These are phyloP conservation scores for Trametes pubescens DNA, from an alignment of 1,284 basidiomycete species.

Conservation along the genomic window DNA sequence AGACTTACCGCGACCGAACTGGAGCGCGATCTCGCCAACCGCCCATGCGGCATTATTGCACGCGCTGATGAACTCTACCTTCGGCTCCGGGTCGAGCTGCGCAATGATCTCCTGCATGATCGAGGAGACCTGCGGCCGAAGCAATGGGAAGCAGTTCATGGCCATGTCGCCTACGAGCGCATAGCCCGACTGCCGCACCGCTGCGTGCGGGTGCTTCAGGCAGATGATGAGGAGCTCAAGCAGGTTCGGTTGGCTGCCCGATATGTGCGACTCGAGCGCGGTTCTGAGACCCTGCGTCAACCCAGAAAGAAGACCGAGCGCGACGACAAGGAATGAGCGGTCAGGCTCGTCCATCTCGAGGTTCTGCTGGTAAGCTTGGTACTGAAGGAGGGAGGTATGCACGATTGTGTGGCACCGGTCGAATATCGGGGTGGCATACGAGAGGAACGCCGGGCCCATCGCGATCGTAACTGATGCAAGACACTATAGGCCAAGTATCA, in stretches of 20 bases:
- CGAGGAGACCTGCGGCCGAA: slow-evolving; percentile 85
- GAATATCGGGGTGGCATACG: slow-evolving; percentile 93
- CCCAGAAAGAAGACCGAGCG: slow-evolving; percentile 94
- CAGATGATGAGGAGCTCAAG: slow-evolving; percentile 85
- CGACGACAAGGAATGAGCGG: slow-evolving; percentile 96
- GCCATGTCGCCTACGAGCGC: slow-evolving; percentile 98
- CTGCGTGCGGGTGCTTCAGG: slow-evolving; percentile 93
- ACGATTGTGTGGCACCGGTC: slow-evolving; percentile 92
- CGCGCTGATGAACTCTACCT: slow-evolving; percentile 92
- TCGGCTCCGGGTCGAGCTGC: slow-evolving; percentile 92
- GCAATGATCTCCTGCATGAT: slow-evolving; percentile 92
- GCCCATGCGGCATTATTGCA: slow-evolving; percentile 99
- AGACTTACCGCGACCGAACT: slow-evolving; percentile 76
- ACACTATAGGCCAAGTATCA: slow-evolving; percentile 65
- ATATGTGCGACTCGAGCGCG: slow-evolving; percentile 77
- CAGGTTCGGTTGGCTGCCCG: slow-evolving; percentile 75
- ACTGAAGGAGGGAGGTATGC: slow-evolving; percentile 81
- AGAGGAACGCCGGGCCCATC: slow-evolving; percentile 90
- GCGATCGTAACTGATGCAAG: slow-evolving; percentile 98
- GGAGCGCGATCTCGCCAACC: slow-evolving; percentile 94
- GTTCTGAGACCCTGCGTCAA: slow-evolving; percentile 94
- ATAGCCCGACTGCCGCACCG: slow-evolving; percentile 96
- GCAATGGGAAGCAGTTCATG: slow-evolving; percentile 90
- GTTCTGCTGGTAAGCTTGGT: slow-evolving; percentile 85
- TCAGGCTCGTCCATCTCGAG: slow-evolving; percentile 93